Base-by-base conservation (phyloP, 257 asterid genomes). In the Parsonsia alboflavescens region DNA sequence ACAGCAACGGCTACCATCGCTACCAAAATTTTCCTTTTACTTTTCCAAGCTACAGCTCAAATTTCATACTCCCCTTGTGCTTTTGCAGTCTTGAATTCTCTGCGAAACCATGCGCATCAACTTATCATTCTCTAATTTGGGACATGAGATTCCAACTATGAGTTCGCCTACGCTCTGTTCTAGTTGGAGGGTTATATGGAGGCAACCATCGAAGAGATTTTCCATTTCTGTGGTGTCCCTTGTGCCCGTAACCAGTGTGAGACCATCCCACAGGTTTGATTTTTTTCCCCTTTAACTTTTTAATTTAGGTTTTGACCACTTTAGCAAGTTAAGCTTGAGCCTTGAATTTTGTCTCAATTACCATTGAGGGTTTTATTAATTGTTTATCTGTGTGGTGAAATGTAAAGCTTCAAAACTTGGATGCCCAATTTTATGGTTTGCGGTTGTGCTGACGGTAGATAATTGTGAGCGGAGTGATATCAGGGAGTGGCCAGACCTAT, bases 191-290 rank as follows among this genome's bases (percentile, higher is more conserved):
- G 39, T 54, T n/a, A 1, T 9, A 26, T 44, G 76, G 56, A 17
- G n/a, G 4, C 70, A 16, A n/a, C 76, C 70, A 17, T 39, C 42
- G 48, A 73, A 59, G 28, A 26, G 33, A 4, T 1, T 44, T 12
- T 48, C 80, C 7, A 46, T 70, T 69, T 58, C 80, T 2, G 66
- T 64, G 42, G 44, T n/a, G 6, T 64, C 77, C 41, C 45, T 48
- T 16, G 5, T 48, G 7, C 59, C 79, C n/a, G 9, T 50, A 7
- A 39, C 71, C 41, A 9, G 4, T 64, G 1, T 53, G 54, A 39
- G 11, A 10, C 77, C 64, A 10, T 76, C n/a, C 69, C 48, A 50
- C 46, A 73, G 76, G 76, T 73, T 73, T 65, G 26, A 26, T 50
- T 26, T 53, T 39, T 16, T 64, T 36, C n/a, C 8, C 21, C 0